Percentiles rank a stretch among this genome's conserved stretches.
Evolutionary conservation across 192 early-diverging fungal species (phyloP).

Genomic region (Cladochytrium replicatum): DNA sequence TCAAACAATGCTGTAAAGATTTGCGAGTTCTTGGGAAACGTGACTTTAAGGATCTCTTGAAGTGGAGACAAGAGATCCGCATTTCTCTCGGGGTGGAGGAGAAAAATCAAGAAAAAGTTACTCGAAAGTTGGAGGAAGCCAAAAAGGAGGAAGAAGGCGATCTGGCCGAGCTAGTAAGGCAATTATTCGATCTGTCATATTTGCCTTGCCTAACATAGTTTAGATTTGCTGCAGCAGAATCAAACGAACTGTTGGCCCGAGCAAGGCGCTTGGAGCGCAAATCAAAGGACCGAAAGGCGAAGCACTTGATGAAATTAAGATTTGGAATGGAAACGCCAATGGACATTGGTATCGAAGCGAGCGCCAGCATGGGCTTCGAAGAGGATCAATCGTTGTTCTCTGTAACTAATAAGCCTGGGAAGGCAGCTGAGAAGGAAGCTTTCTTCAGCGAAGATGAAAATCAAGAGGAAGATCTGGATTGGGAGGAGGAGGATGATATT

Average conservation of each 20-base stretch:
- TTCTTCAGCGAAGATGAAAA: conserved; percentile 3
- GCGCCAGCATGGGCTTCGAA: conserved; percentile 10
- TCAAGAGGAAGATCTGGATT: conserved; percentile 23
- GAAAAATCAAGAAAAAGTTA: too few species aligned
- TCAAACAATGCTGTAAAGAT: conserved; percentile 72
- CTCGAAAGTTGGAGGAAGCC: too few species aligned
- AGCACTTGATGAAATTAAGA: conserved; percentile 33
- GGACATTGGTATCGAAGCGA: conserved; percentile 39
- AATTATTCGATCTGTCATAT: conserved; percentile 4
- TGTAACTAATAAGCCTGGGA: too few species aligned
- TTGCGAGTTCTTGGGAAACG: conserved; percentile 86
- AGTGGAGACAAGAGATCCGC: conserved; percentile 75
- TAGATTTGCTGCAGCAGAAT: conserved; percentile 15
- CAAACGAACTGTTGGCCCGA: conserved; percentile 8
- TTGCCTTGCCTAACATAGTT: conserved; percentile 3
- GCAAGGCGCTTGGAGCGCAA: conserved; percentile 31
- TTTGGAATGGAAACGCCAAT: conserved; percentile 44
- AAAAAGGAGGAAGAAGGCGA: too few species aligned
- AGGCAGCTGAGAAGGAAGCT: conserved; percentile 4
- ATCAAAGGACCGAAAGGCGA: conserved; percentile 36
- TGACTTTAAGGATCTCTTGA: conserved; percentile 84
- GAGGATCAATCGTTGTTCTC: conserved; percentile 12
- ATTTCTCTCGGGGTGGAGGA: conserved; percentile 38
- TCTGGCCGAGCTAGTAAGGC: not conserved
- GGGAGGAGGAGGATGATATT: conserved; percentile 29